Evolutionary conservation across 164 flowering plant genomes (phyloP), one percentile per base, ranked within the genome.

Genomic region (Magnolia officinalis): DNA sequence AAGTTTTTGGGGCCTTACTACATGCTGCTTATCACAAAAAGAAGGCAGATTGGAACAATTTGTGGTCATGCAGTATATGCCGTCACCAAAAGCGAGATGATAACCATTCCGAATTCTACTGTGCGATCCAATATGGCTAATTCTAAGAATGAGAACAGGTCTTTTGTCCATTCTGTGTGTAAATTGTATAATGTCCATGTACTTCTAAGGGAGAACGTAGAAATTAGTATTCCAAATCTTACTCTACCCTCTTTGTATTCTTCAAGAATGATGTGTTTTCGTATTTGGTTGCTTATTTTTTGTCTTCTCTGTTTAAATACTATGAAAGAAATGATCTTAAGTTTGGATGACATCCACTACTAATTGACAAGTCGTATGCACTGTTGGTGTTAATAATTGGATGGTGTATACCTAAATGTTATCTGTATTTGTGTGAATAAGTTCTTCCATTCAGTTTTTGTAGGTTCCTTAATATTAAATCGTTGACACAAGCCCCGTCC

Each of bases 61-160:
- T 90, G 94, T 81, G 98, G 97, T 73, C 99, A 96, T 78, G 72
- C 89, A 73, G 80, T 96, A 49, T 96, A 93, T 86, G 86, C 91
- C 16, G 80, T 96, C 67, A 70, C 89, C 71, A 90, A 94, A 84
- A 94, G 92, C 86, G 87, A 89, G 87, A 93, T 94, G 90, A 86
- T 96, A 71, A 88, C 90, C 8, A 82, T 96, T 76, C 94, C 95
- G 71, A 80, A 89, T 85, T 75, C 96, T 81, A 49, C 92, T 80
- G 85, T 83, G 82, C 89, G 50, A 76, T 80, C 89, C 73, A 84
- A 86, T 86, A 82, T 91, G 95, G 90, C 84, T 85, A 63, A 83
- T 85, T 88, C 93, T 89, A 94, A 87, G 85, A 85, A 87, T 84
- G 99, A 96, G 86, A 90, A 92, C 94, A 96, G 99, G 99, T 96